A percentile compares a stretch with the other conserved stretches of the same genome.
Conservation (phyloP, 2,329 filamentous ascomycete genomes). For the Dactylellina cionopaga region DNA sequence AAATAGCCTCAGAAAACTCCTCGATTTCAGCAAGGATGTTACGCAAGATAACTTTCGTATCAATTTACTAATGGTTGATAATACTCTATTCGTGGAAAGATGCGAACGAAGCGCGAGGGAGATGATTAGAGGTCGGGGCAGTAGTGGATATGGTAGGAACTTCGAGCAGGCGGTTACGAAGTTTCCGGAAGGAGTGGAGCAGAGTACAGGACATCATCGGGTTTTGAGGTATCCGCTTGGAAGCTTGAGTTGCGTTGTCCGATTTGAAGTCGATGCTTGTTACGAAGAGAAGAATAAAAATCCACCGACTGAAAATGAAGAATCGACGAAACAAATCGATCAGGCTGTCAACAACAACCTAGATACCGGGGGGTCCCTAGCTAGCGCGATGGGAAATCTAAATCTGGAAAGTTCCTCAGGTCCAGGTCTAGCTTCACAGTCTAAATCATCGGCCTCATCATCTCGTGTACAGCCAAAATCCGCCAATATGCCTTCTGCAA, state of each 20-base stretch:
- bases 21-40: conserved; percentile 56
- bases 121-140: conserved; percentile 17
- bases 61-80: conserved; percentile 58
- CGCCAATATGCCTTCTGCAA: not conserved
- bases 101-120: conserved; percentile 55
- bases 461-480: not conserved
- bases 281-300: conserved; percentile 16
- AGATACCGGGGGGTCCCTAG: not conserved
- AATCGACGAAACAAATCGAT: not conserved
- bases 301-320: not conserved
- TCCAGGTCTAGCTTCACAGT: not conserved
- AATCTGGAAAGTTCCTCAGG: conserved; percentile 27
- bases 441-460: not conserved
- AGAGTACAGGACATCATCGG: conserved; percentile 56
- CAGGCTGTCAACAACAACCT: not conserved
- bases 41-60: conserved; percentile 58
- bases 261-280: conserved; percentile 58
- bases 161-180: conserved; percentile 58
- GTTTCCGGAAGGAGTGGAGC: conserved; percentile 51
- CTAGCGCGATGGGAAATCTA: conserved; percentile 17
- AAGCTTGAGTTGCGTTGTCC: conserved; percentile 56
- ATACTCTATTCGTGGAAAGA: conserved; percentile 59
- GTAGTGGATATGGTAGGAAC: conserved; percentile 58
- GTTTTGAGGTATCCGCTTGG: conserved; percentile 57
- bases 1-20: conserved; percentile 58